Evolutionary conservation across 2,329 filamentous ascomycete genomes (phyloP), one percentile per base, ranked within the genome.

Genomic region (Amylocarpus encephaloides): DNA sequence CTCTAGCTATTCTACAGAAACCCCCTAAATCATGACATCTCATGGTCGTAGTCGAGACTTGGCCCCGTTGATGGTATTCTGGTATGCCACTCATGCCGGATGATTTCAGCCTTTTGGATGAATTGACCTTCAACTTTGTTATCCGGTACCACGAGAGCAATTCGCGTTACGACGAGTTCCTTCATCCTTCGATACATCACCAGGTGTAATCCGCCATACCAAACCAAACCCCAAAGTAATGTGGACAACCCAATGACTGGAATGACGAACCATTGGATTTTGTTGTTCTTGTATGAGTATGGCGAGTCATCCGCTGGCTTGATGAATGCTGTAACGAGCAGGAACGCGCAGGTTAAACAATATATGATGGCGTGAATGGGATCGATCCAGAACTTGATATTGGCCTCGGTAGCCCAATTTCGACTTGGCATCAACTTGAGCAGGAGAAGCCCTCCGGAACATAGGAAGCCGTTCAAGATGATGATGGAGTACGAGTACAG

Each of bases 351-450:
- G 2, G 34, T 33, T 11, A 43, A 19, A 26, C 16, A 51, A 29
- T 43, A 51, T 12, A 51, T 38, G 4, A 47, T 22, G 12, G 40
- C 39, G 15, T 46, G 43, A 7, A 50, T 15, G 13, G 42, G 43
- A 34, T 50, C 48, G 2, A 34, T 5, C 48, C 48, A 50, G 13
- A 50, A 41, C 16, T 40, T 46, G 15, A 50, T 50, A 18, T 50
- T 50, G 12, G 42, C 35, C 22, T 49, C 46, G 6, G 22, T 22
- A 12, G 22, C 29, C 40, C 40, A 43, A 32, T 43, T 43, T 13
- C 40, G 18, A 43, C 40, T 43, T 32, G 18, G 40, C 7, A 11
- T 43, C 22, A 45, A 26, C 19, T 45, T 45, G n/a, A 45, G 33
- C 19, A 26, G 15, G 6, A 45, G 22, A 7, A 45, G 33, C 16